phyloP scores from a whole-genome alignment of 148 eudicot genomes.

The Amaranthus palmeri region DNA sequence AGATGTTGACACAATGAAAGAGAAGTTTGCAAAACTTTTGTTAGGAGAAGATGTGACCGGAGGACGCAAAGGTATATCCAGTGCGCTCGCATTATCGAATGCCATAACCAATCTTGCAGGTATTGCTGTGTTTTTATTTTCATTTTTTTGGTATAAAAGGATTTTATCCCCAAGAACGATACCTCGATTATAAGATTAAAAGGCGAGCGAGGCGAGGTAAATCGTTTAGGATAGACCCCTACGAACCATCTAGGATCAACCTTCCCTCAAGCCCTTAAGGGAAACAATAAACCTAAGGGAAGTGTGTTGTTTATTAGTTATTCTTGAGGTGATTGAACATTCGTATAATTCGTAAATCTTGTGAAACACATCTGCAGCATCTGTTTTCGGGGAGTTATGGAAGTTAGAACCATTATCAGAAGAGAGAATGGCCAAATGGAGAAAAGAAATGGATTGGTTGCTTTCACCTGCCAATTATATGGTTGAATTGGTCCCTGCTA shows the following conservation, averaged over 20 bases:
- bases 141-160: too few relatives aligned
- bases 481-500: slow-evolving; percentile 94
- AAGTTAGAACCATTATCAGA: slow-evolving; percentile 81
- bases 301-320: background rate
- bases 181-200: too few relatives aligned
- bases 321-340: background rate
- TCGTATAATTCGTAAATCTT: background rate
- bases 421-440: slow-evolving; percentile 71
- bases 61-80: slow-evolving; percentile 57
- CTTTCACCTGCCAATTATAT: slow-evolving; percentile 86
- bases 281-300: too few relatives aligned
- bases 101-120: slow-evolving; percentile 81
- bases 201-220: too few relatives aligned
- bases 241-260: too few relatives aligned
- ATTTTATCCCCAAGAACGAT: too few relatives aligned
- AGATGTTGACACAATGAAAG: slow-evolving; percentile 73
- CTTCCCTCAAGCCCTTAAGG: too few relatives aligned
- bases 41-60: slow-evolving; percentile 93
- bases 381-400: slow-evolving; percentile 96
- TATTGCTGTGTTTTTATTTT: slow-evolving; percentile 12
- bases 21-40: slow-evolving; percentile 72
- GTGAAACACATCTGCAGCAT: slow-evolving; percentile 41
- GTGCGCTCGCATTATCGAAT: slow-evolving; percentile 78
- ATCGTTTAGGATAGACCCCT: too few relatives aligned
- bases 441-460: slow-evolving; percentile 86